Base-by-base conservation (phyloP, 2,329 filamentous ascomycete species). In the Rutstroemia sp. region DNA sequence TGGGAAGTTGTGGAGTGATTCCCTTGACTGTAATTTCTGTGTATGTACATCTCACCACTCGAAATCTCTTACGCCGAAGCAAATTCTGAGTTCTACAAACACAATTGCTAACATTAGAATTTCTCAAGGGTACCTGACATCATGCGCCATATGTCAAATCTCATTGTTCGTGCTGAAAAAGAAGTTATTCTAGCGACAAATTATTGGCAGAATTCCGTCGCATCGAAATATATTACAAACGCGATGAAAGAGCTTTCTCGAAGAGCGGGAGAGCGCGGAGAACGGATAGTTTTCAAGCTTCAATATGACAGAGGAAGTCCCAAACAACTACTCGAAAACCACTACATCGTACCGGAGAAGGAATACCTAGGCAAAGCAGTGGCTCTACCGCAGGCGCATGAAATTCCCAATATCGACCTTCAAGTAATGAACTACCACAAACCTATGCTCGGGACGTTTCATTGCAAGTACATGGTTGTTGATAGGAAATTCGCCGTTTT, bases 111-210 rank as follows among this genome's bases (percentile, higher is more conserved):
- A 58, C 48, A 30, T n/a, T 64, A 56, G 5, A 2, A 25, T 71
- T 59, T 25, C 19, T n/a, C 50, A 12, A 76, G 76, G 1, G 72
- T 88, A 21, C 83, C 84, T 0, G 88, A 92, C 67, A 81, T 91
- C 27, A 82, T 81, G 58, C 78, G 86, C 1, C 87, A 92, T 68
- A 87, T 89, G 72, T 82, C 86, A 1, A 91, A 92, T 62, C 74
- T 89, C 19, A 92, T 92, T 36, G 87, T 79, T 2, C 77, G 84
- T 4, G 88, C 88, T 0, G 78, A 89, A 64, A 79, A 78, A 36
- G 88, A 92, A 64, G 82, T 92, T 0, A 83, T 88, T 56, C 73
- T 92, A 9, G 84, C 84, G 0, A 92, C 88, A 0, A 90, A 89
- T 63, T 89, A 83, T 65, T 67, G 88, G 88, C 79, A 85, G 58